Percentiles rank a stretch among this genome's conserved stretches.
Evolutionary conservation across 345 rosid genomes (phyloP).

Genomic region (Murraya paniculata): DNA sequence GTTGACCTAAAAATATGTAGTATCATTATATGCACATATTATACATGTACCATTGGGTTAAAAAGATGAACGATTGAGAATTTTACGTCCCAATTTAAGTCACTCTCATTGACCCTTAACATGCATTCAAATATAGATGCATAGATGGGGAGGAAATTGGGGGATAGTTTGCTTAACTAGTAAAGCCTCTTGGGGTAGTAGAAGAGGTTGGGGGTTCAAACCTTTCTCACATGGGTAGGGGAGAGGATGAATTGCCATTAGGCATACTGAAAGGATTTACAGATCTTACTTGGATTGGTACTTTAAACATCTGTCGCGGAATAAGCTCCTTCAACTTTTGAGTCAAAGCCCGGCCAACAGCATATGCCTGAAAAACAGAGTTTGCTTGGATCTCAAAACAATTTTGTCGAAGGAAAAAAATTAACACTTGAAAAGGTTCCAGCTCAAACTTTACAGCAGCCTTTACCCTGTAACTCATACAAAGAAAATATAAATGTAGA

Average conservation of each 20-base stretch:
- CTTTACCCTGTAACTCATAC: background rate
- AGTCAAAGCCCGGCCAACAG: conserved; percentile 92
- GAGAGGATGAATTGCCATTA: too few species aligned
- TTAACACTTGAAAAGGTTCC: background rate
- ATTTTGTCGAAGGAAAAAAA: background rate
- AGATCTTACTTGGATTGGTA: conserved; percentile 84
- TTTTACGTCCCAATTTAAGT: background rate
- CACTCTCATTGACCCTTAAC: background rate
- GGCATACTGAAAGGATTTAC: background rate
- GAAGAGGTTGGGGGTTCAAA: too few species aligned
- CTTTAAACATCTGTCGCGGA: conserved; percentile 97
- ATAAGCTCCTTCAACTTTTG: conserved; percentile 96
- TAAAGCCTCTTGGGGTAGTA: too few species aligned
- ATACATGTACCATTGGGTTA: background rate
- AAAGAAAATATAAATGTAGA: background rate
- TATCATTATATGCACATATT: background rate
- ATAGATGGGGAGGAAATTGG: too few species aligned
- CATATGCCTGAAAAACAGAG: conserved; percentile 71
- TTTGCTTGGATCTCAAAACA: conserved; percentile 10
- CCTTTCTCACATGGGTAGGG: too few species aligned
- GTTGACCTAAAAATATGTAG: background rate
- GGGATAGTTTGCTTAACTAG: too few species aligned
- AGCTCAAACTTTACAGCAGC: background rate
- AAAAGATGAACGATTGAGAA: too few species aligned
- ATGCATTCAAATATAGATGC: background rate